Evolutionary conservation across 148 eudicot genomes (phyloP).

Genomic region (Polygonum aviculare): DNA sequence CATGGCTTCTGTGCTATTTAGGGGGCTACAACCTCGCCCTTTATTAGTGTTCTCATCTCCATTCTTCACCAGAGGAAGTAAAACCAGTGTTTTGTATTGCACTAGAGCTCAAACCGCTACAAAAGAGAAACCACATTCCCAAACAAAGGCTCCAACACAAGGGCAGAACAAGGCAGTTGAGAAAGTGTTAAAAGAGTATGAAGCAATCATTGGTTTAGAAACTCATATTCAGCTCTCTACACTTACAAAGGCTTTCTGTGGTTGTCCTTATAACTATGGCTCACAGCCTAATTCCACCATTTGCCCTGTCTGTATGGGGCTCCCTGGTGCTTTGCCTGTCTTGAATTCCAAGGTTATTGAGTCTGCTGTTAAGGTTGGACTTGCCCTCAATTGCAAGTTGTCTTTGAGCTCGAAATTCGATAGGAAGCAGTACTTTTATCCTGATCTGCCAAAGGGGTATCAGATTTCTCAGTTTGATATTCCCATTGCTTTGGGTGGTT

Average conservation of each 20-base stretch:
- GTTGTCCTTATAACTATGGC: constrained; percentile 85
- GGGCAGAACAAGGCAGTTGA: constrained; percentile 32
- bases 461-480: constrained; percentile 97
- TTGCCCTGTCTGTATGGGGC: constrained; percentile 95
- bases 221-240: constrained; percentile 93
- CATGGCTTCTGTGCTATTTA: constrained; percentile 69
- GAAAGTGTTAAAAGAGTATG: constrained; percentile 45
- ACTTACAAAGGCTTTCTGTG: constrained; percentile 80
- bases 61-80: constrained; percentile 29
- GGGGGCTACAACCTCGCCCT: constrained; percentile 54
- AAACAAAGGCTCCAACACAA: constrained; percentile 28
- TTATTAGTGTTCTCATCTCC: constrained; percentile 44
- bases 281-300: constrained; percentile 68
- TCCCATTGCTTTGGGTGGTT: constrained; percentile 82
- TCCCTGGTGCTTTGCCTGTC: constrained; percentile 95
- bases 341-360: constrained; percentile 84
- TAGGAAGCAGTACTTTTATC: constrained; percentile 96
- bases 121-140: constrained; percentile 42
- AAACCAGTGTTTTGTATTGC: constrained; percentile 25
- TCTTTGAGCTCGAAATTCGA: constrained; percentile 78
- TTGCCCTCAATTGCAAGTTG: constrained; percentile 80
- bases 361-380: constrained; percentile 78
- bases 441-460: constrained; percentile 96
- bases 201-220: constrained; percentile 85
- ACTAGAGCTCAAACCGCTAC: constrained; percentile 42